Base-by-base conservation (phyloP, 108 stramenopile genomes). In the Fistulifera pelliculosa region DNA sequence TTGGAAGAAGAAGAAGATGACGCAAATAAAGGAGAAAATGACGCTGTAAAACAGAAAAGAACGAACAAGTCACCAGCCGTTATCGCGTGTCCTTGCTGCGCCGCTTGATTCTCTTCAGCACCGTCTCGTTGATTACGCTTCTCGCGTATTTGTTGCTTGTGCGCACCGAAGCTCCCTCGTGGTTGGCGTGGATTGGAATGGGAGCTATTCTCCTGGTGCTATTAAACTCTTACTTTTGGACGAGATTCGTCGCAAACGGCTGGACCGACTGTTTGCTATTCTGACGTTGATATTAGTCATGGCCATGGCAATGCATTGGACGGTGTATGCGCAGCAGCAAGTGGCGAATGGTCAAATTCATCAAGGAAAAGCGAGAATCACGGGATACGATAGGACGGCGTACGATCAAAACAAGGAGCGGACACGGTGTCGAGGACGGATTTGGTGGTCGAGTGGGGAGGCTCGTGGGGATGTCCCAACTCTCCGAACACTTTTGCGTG, bases 341-440 rank as follows among this genome's bases (percentile, higher is more conserved):
- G 31, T 62, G 18, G 42, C 25, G 22, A 45, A 75, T 41, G 74
- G 74, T 24, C 69, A 69, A 31, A 60, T 75, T 45, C 70, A 75
- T 53, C 49, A 69, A 57, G 74, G 74, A 42, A 63, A 62, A 15
- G 74, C 74, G 16, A 49, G 74, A 0, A 75, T 75, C 56, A 59
- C 70, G 13, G 65, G 60, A 47, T 75, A 66, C 52, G 69, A 70
- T 62, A 1, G 27, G 41, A 48, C 52, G 1, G n/a, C 28, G 10
- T 75, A 75, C 58, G 60, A 58, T 49, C 65, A 75, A 52, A 27
- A 38, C 4, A 49, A 27, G 35, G 31, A n/a, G 27, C 28, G 14
- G 62, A 66, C 42, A 42, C 58, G n/a, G 62, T 56, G 2, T 64
- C 64, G 27, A 55, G 74, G 18, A 62, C 65, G n/a, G 69, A 75